Base-by-base conservation (phyloP, 176 grass and related monocot genomes). In the Typha latifolia region DNA sequence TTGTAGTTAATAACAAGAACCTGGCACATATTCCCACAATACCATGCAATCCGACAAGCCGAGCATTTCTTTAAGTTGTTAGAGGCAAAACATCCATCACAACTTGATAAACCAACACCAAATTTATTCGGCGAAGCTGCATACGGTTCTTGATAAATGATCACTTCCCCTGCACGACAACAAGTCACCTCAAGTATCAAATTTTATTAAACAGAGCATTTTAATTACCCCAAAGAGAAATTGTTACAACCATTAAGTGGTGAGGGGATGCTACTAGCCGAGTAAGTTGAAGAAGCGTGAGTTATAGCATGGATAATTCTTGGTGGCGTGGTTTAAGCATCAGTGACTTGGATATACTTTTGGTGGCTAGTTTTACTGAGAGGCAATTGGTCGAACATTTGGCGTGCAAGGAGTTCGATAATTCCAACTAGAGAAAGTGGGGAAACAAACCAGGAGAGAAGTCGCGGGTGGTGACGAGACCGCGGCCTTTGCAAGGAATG, bases 111-210 rank as follows among this genome's bases (percentile, higher is more conserved):
- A 0, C 78, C 72, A 72, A 53, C 23, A 62, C 66, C 84, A 47
- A 59, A 50, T 78, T 84, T 97, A 66, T 84, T 97, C 32, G 85
- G 75, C 26, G 81, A 66, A 55, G 85, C 80, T 12, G 32, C 78
- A 20, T 96, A 91, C 63, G 93, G 82, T 71, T 92, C 85, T 67
- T 89, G 93, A 24, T 37, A 80, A 50, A 92, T 69, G 49, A 97
- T 80, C 50, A 91, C 78, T 19, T 97, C 85, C 67, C 93, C 85
- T 91, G 75, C 47, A 78, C 74, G 56, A 76, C 27, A 72, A 72
- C 12, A 37, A 1, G 21, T 48, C 12, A 3, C 12, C 12, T 14
- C 14, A 4, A 24, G 18, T 21, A 56, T 4, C 14, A 56, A 34
- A 10, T 26, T 53, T 10, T 43, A 10, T 43, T 10, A 43, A 43